These are phyloP conservation scores for Russula virescens DNA, from an alignment of 768 basidiomycete species.

Conservation along the genomic window DNA sequence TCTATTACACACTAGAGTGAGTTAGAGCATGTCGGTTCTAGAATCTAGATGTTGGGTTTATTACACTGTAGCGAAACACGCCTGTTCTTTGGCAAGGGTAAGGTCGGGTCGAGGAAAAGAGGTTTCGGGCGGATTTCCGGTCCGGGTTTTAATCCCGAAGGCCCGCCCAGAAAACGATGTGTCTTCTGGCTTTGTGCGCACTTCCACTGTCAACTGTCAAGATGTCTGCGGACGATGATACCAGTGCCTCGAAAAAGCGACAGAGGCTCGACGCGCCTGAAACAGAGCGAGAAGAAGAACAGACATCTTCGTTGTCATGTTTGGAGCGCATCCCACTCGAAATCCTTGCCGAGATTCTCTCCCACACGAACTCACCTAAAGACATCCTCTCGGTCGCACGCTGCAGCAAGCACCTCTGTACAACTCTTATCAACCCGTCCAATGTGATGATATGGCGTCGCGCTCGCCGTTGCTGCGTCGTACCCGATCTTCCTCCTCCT, in stretches of 20 bases:
- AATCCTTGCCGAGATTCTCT: constrained; percentile 56
- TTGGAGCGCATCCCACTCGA: constrained; percentile 47
- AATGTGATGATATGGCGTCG: constrained; percentile 55
- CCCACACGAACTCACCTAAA: constrained; percentile 44
- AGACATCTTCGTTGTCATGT: not conserved
- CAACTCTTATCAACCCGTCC: constrained; percentile 41
- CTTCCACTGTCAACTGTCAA: no score
- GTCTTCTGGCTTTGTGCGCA: no score
- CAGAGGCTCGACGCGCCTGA: not conserved
- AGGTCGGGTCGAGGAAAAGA: no score
- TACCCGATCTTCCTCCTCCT: constrained; percentile 38
- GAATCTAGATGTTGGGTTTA: no score
- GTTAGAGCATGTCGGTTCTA: no score
- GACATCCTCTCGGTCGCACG: constrained; percentile 57
- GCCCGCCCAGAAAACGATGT: no score
- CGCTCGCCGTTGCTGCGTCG: constrained; percentile 38
- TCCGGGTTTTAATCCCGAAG: not conserved
- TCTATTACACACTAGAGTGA: not conserved
- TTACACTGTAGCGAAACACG: no score
- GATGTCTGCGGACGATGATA: not conserved
- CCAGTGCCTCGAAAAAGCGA: not conserved
- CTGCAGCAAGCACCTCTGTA: constrained; percentile 49
- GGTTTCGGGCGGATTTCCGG: no score
- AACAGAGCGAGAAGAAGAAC: not conserved
- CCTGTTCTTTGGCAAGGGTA: no score